Evolutionary conservation across 768 basidiomycete genomes (phyloP).

Genomic region (Agrocybe praecox): DNA sequence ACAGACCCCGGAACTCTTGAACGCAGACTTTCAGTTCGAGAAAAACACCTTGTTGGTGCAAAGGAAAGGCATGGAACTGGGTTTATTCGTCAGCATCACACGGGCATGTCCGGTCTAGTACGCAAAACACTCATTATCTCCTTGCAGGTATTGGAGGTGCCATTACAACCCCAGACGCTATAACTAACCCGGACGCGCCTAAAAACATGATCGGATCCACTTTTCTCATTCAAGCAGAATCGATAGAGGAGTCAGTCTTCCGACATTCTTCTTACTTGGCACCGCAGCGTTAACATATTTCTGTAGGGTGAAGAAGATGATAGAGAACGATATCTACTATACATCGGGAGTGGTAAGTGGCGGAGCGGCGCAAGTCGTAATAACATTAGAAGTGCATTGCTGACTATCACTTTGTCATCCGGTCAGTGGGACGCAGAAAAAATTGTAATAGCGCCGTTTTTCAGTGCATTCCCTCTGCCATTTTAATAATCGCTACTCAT

Average conservation of each 20-base stretch:
- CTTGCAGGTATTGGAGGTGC: constrained; percentile 58
- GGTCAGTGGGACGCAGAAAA: constrained; percentile 64
- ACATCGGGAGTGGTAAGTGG: constrained; percentile 37
- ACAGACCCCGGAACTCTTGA: constrained; percentile 58
- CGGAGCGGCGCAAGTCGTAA: too few relatives aligned
- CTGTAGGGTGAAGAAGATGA: constrained; percentile 37
- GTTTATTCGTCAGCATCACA: constrained; percentile 47
- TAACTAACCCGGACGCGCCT: constrained; percentile 41
- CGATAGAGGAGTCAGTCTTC: constrained; percentile 44
- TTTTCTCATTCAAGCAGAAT: constrained; percentile 56
- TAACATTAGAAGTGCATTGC: neutral
- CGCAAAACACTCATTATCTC: neutral
- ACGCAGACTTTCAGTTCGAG: constrained; percentile 58
- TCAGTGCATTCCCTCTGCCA: constrained; percentile 28
- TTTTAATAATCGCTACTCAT: neutral
- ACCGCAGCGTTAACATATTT: neutral
- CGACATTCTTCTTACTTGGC: constrained; percentile 17
- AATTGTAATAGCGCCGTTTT: constrained; percentile 48
- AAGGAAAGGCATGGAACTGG: constrained; percentile 43
- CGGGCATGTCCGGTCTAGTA: neutral
- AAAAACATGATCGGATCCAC: constrained; percentile 66
- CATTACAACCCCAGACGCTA: constrained; percentile 59
- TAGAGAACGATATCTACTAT: constrained; percentile 46
- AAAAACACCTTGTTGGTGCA: constrained; percentile 50
- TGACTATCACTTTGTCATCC: neutral